phyloP scores from a whole-genome alignment of 148 eudicot genomes.

The Pouteria glomerata region DNA sequence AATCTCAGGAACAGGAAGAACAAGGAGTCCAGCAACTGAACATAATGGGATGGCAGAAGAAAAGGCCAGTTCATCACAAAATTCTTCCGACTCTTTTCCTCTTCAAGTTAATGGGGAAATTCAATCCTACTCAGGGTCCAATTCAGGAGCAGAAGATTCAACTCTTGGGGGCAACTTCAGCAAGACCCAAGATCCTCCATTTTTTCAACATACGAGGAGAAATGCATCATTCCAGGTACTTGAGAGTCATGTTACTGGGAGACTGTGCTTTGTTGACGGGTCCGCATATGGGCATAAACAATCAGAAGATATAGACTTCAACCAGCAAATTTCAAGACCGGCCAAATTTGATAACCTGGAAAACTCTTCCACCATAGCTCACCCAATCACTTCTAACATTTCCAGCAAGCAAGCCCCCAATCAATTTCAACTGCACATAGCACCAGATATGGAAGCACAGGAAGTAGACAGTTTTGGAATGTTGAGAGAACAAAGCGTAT shows the following conservation, averaged over 20 bases:
- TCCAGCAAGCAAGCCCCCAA: slow-evolving; percentile 19
- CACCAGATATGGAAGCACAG: slow-evolving; percentile 15
- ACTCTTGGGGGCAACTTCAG: slow-evolving; percentile 10
- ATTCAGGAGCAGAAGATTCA: slow-evolving; percentile 32
- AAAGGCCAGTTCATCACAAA: slow-evolving; percentile 38
- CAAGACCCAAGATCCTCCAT: slow-evolving; percentile 5
- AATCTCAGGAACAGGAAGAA: slow-evolving; percentile 1
- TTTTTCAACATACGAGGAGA: slow-evolving; percentile 14
- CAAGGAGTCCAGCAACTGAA: slow-evolving; percentile 15
- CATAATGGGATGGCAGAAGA: slow-evolving; percentile 17
- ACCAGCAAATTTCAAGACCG: slow-evolving; percentile 14
- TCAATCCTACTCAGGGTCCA: slow-evolving; percentile 36
- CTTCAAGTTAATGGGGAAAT: slow-evolving; percentile 25
- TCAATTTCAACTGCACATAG: slow-evolving; percentile 18
- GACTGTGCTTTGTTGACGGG: slow-evolving; percentile 11
- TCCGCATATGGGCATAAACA: slow-evolving; percentile 16
- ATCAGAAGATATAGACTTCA: slow-evolving; percentile 17
- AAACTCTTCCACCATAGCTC: slow-evolving; percentile 4
- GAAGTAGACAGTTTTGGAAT: slow-evolving; percentile 17
- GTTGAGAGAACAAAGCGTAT: slow-evolving; percentile 18
- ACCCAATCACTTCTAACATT: slow-evolving; percentile 17
- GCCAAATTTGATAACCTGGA: slow-evolving; percentile 4
- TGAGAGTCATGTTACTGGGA: slow-evolving; percentile 18
- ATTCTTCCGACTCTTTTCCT: slow-evolving; percentile 32
- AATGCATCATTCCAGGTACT: slow-evolving; percentile 12